Evolutionary conservation across 2,329 filamentous ascomycete genomes (phyloP).

Genomic region (Cladosporium sp.): DNA sequence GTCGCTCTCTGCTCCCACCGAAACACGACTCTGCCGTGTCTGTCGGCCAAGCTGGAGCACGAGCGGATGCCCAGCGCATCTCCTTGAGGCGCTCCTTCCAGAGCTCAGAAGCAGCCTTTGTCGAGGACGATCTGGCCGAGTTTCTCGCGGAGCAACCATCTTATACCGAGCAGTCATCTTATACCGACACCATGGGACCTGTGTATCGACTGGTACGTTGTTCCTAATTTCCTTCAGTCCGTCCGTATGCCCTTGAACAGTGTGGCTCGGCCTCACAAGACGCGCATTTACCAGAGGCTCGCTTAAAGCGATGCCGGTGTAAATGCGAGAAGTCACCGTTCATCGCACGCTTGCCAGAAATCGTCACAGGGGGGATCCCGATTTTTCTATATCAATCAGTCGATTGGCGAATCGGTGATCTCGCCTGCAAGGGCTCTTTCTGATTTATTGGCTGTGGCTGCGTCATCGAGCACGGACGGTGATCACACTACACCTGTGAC

Average conservation of each 20-base stretch:
- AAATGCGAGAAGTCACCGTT: neutral
- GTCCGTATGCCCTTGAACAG: no score
- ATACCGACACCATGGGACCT: slow-evolving; percentile 3
- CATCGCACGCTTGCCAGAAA: neutral
- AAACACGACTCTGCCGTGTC: slow-evolving; percentile 11
- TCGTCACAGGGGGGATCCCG: no score
- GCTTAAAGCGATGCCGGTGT: neutral
- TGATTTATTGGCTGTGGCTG: neutral
- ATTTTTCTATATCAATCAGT: no score
- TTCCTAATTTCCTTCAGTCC: neutral
- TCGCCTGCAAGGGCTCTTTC: neutral
- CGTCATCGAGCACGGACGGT: neutral
- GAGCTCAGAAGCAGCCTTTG: slow-evolving; percentile 10
- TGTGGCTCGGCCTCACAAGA: no score
- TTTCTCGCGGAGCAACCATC: slow-evolving; percentile 7
- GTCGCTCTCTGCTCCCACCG: neutral
- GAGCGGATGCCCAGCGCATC: neutral
- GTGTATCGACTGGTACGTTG: slow-evolving; percentile 13
- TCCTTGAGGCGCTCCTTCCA: slow-evolving; percentile 9
- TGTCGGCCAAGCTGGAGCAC: slow-evolving; percentile 1
- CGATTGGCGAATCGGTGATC: neutral
- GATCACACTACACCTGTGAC: neutral
- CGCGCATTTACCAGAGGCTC: no score
- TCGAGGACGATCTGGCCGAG: slow-evolving; percentile 15
- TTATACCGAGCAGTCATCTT: no score